A percentile compares a stretch with the other conserved stretches of the same genome.
These are phyloP conservation scores for Angophora floribunda DNA, from an alignment of 345 rosid genomes.

Conservation along the genomic window DNA sequence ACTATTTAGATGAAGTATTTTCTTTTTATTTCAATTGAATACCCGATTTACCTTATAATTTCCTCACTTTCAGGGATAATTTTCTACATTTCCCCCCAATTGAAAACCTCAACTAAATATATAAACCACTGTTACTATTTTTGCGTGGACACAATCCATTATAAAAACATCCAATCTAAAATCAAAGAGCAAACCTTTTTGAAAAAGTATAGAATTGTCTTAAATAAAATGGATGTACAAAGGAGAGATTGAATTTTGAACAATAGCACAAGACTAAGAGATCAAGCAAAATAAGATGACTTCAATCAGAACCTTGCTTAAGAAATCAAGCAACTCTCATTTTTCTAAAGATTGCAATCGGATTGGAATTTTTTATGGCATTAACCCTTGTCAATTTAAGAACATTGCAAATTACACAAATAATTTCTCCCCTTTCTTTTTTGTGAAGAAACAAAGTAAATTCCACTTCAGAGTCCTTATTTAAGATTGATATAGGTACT, in stretches of 20 bases:
- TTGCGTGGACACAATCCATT: no score
- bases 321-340: neutral
- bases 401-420: neutral
- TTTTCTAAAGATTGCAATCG: neutral
- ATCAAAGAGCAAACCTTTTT: neutral
- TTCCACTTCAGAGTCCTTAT: neutral
- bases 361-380: neutral
- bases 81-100: neutral
- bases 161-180: neutral
- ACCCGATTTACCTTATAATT: neutral
- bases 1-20: neutral
- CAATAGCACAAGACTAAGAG: neutral
- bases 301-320: neutral
- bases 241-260: no score
- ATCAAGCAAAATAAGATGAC: neutral
- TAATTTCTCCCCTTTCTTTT: neutral
- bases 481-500: neutral
- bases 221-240: neutral
- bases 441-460: accelerated
- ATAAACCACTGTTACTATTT: no score
- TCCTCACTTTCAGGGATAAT: neutral
- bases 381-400: neutral
- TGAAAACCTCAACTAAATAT: neutral
- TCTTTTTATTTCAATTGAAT: neutral
- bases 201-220: neutral